Evolutionary conservation across 805 yeast species (phyloP), one percentile per base, ranked within the genome.

Genomic region (Yarrowia keelungensis): DNA sequence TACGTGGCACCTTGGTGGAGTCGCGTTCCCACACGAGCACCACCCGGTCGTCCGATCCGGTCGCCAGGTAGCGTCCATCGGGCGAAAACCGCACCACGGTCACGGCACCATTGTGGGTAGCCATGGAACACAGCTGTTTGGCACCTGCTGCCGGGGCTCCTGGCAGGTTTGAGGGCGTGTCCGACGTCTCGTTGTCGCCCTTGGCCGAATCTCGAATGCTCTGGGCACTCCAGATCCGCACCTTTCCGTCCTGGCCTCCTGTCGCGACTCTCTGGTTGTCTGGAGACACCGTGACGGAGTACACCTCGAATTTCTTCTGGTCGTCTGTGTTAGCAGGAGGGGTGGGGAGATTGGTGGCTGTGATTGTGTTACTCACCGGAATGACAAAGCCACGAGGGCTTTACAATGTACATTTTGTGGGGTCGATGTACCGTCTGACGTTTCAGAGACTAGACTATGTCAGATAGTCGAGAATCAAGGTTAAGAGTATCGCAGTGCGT

Each of bases 61-160:
- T 87, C 0, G 98, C 98, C 36, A 95, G 77, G 75, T 90, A 95
- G 61, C 94, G 80, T 0, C 98, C 97, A 74, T 89, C 90, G 0
- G 98, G 98, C 0, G 97, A 90, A 76, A 95, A 95, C 73, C 93
- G 84, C 32, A 95, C 95, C 69, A 92, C 89, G 0, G 99, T 95
- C 5, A 95, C 98, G 1, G 97, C 97, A 62, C 99, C 99, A 26
- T 95, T 92, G 76, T 95, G 99, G 68, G 97, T 85, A 46, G 95
- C 89, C 97, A 95, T 91, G 36, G 95, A 89, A 69, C 97, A 91
- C 16, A 93, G 78, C 4, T 97, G 97, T 38, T 74, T 67, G 14
- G 76, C 76, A 1, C 71, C 70, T 1, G 67, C 5, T 7, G 70
- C 58, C 14, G 45, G 47, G 19, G 54, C 49, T 45, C 54, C 49